Evolutionary conservation across 345 rosid genomes (phyloP), one percentile per base, ranked within the genome.

Genomic region (Draba incana): DNA sequence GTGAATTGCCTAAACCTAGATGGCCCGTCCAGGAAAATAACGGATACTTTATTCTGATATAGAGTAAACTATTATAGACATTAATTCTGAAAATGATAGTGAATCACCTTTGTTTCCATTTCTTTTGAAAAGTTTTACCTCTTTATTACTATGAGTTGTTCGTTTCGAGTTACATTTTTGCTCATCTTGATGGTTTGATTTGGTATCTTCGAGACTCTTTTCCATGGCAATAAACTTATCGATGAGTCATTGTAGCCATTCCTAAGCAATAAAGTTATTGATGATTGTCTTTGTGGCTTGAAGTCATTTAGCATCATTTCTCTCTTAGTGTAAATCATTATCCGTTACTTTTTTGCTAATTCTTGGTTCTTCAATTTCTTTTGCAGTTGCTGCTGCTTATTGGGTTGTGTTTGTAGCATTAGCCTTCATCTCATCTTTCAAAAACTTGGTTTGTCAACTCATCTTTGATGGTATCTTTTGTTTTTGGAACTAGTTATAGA

Each of bases 381-480:
- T 60, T 67, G 57, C 73, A 74, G 73, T 25, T 66, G 55, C 72
- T 51, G 62, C 25, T 66, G 16, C 57, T 50, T 3, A 33, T 31
- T 45, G 62, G 72, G 60, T 35, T 13, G 38, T 59, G 52, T 57
- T 45, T 51, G 27, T 27, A 25, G 72, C 57, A 14, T 42, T 49
- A 11, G 2, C 14, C 47, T 12, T 15, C 61, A 31, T 66, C 49
- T 2, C 6, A 35, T 66, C 43, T 10, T 28, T 43, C 42, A 52
- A 42, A 60, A 57, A 31, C 66, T 61, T 74, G 2, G 67, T 54
- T 59, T 53, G 43, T 46, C 46, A 61, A 13, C 52, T 42, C 61
- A 41, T 51, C 41, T 57, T 9, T 35, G 43, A 57, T 57, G 42
- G 31, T 4, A 39, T 51, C 15, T 44, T 45, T 43, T 25, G 20